Evolutionary conservation across 202 grass and related monocot genomes (phyloP), one percentile per base, ranked within the genome.

Genomic region (Carex arenaria): DNA sequence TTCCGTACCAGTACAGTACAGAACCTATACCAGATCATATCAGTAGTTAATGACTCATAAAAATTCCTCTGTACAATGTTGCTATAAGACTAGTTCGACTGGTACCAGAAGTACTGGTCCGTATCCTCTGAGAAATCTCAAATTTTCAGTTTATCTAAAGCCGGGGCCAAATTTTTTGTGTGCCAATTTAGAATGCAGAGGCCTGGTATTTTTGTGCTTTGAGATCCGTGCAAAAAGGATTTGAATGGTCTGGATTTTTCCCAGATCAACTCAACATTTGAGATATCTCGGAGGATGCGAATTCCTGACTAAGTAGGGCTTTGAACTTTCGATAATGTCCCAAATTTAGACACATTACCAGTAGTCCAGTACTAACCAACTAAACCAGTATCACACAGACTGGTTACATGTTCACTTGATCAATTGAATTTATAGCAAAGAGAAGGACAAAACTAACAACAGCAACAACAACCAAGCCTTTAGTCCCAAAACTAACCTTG

Each of bases 401-500:
- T 19, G 51, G 15, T 18, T 59, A 23, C 19, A 19, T 38, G 12
- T 15, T 15, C 10, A 34, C 7, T n/a, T 56, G 72, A 76, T 32
- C 22, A 55, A 23, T 32, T 76, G 13, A 56, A 34, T 55, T 30
- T 10, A 22, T 76, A 69, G 10, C 38, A 20, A 62, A 53, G 12
- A 74, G 18, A 66, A 68, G 26, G n/a, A 64, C 65, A 54, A 79
- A 52, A 71, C 85, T 69, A 7, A 98, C 96, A 26, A 26, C 26
- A 26, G 26, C 26, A 26, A 26, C 26, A 26, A 26, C 26, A 26
- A 26, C 26, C 26, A 26, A 26, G 26, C 26, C 26, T 26, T 26
- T 26, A 26, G 26, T 26, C 26, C 26, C 65, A 54, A 79, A 52
- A 71, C 85, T 69, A 7, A 98, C 96, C 91, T 99, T 99, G 87